Base-by-base conservation (phyloP, 345 rosid species). In the Gossypium anomalum region DNA sequence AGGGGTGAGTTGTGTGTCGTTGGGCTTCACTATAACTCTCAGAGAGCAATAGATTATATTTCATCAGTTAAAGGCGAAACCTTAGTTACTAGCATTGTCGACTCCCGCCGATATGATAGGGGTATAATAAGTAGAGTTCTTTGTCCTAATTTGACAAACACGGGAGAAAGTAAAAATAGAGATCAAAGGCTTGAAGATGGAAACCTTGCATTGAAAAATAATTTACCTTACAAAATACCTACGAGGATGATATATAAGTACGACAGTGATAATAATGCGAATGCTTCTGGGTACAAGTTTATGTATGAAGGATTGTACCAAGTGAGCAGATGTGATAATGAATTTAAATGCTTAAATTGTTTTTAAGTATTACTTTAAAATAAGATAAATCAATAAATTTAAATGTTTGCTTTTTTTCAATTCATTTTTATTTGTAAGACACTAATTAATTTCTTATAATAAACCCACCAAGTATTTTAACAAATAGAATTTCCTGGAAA, bases 131-230 rank as follows among this genome's bases (percentile, higher is more conserved):
- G 17, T 0, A 38, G 10, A 11, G 11, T 56, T 19, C 9, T 4
- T 34, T 34, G 13, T 19, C 74, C 7, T 72, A 81, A 78, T 44
- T 34, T 90, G 76, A 67, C 73, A 59, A 92, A 90, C 65, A 87
- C 85, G 3, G 97, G 97, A 0, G 83, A 84, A 52, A 94, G 97
- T 59, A 93, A 94, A 58, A 89, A 88, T 2, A 89, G 86, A 64
- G 89, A 70, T 29, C 96, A 92, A 80, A 92, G 82, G 72, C 80
- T 90, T 73, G 85, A 76, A 1, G 78, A 80, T 65, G 97, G 92
- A 12, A 93, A 91, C 72, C 89, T 90, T 59, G 93, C 89, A 48
- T 79, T 94, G 74, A 80, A 74, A 52, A 94, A 87, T 78, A 90
- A 94, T 56, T 58, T 63, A 16, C 38, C 47, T 41, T 60, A 62